A percentile compares a stretch with the other conserved stretches of the same genome.
phyloP scores from a whole-genome alignment of 768 basidiomycete species.

The Russula emetica region DNA sequence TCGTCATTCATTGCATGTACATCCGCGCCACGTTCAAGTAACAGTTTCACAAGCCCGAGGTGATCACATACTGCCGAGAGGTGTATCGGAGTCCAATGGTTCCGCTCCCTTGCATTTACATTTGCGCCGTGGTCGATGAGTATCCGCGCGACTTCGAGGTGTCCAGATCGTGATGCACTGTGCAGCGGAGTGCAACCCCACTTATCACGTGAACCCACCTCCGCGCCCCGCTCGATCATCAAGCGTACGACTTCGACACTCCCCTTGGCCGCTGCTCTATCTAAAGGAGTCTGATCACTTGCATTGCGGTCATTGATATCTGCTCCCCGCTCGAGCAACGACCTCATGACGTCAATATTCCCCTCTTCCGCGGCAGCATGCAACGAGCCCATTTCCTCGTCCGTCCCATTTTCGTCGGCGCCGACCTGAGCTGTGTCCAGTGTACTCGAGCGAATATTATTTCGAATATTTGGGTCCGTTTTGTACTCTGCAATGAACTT shows the following conservation, averaged over 20 bases:
- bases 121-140: neutral
- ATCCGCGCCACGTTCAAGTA: too few species aligned
- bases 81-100: neutral
- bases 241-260: neutral
- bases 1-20: too few species aligned
- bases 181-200: neutral
- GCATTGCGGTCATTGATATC: neutral
- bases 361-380: neutral
- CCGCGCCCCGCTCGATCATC: neutral
- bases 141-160: neutral
- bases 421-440: neutral
- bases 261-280: neutral
- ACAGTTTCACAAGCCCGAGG: too few species aligned
- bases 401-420: neutral
- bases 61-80: fast-evolving
- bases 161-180: neutral
- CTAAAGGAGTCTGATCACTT: neutral
- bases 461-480: neutral
- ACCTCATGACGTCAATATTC: neutral
- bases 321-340: neutral
- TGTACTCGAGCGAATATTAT: neutral
- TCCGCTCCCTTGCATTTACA: neutral
- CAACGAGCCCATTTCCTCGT: neutral
- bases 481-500: neutral
- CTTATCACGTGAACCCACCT: neutral